Conservation (phyloP, 2,329 filamentous ascomycete genomes). For the Fonsecaea multimorphosa region DNA sequence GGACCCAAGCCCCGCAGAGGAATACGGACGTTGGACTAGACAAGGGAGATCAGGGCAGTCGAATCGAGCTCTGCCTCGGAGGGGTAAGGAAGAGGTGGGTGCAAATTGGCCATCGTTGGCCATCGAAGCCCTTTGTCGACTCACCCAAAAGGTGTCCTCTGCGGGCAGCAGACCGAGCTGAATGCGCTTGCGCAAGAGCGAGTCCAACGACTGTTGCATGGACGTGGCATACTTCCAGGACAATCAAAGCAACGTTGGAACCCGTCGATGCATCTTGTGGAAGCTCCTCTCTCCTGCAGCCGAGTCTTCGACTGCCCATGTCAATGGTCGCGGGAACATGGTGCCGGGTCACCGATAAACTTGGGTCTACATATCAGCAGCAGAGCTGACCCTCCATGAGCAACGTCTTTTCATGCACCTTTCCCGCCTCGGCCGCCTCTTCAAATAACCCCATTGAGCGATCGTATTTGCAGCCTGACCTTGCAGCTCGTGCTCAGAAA, state of each 20-base stretch:
- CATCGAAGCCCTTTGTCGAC: not conserved
- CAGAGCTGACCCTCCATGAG: slow-evolving; percentile 18
- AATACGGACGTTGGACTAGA: not conserved
- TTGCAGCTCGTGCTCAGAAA: slow-evolving; percentile 19
- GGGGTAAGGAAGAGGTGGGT: not conserved
- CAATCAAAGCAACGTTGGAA: not conserved
- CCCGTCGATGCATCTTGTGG: not conserved
- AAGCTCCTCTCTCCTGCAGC: slow-evolving; percentile 14
- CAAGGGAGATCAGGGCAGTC: not conserved
- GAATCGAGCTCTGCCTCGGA: not conserved
- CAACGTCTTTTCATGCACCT: slow-evolving; percentile 14
- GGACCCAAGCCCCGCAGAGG: not conserved
- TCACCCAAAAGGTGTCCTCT: not conserved
- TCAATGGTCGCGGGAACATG: slow-evolving; percentile 11
- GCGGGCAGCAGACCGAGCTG: not conserved
- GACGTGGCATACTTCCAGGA: slow-evolving; percentile 1
- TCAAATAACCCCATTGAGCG: slow-evolving; percentile 6
- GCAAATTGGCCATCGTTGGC: not conserved
- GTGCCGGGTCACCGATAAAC: slow-evolving; percentile 13
- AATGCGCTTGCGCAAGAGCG: not conserved
- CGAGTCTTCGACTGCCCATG: not conserved
- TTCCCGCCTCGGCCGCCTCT: not conserved
- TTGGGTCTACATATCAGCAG: slow-evolving; percentile 11
- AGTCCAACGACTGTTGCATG: not conserved
- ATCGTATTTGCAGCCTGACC: not conserved